Conservation (phyloP, 2,329 filamentous ascomycete genomes). For the Tolypocladium ovalisporum region DNA sequence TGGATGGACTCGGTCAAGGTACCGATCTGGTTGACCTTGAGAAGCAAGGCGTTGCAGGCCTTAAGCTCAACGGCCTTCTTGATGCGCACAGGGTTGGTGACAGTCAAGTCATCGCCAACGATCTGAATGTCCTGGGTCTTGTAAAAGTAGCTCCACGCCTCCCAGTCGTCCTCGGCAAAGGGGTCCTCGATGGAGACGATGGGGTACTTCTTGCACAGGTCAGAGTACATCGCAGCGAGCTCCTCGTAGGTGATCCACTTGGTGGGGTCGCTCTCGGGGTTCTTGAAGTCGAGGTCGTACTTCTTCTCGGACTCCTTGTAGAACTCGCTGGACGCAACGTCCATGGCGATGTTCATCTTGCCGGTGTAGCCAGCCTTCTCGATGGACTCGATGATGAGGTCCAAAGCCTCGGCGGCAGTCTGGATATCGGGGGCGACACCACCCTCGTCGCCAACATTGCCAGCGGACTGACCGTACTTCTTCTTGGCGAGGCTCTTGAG, state of each 20-base stretch:
- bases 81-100: constrained; percentile 98
- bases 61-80: constrained; percentile 99
- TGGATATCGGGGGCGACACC: constrained; percentile 99
- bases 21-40: constrained; percentile 99
- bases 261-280: constrained; percentile 86
- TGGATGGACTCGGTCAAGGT: constrained; percentile 98
- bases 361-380: constrained; percentile 92
- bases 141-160: constrained; percentile 99
- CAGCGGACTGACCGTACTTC: constrained; percentile 97
- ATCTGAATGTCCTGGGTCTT: constrained; percentile 98
- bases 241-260: constrained; percentile 99
- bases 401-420: constrained; percentile 89
- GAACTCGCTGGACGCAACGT: constrained; percentile 98
- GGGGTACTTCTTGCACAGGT: constrained; percentile 86
- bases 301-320: constrained; percentile 98
- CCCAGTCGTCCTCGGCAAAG: constrained; percentile 99
- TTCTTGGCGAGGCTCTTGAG: constrained; percentile 97
- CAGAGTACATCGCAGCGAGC: constrained; percentile 83
- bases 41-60: constrained; percentile 93
- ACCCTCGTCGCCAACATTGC: constrained; percentile 98
- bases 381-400: constrained; percentile 90
- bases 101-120: constrained; percentile 95
- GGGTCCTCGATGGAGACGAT: constrained; percentile 99
- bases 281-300: constrained; percentile 99
- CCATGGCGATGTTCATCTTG: constrained; percentile 97